A percentile compares a stretch with the other conserved stretches of the same genome.
Conservation (phyloP, 345 rosid species). For the Conringia planisiliqua region DNA sequence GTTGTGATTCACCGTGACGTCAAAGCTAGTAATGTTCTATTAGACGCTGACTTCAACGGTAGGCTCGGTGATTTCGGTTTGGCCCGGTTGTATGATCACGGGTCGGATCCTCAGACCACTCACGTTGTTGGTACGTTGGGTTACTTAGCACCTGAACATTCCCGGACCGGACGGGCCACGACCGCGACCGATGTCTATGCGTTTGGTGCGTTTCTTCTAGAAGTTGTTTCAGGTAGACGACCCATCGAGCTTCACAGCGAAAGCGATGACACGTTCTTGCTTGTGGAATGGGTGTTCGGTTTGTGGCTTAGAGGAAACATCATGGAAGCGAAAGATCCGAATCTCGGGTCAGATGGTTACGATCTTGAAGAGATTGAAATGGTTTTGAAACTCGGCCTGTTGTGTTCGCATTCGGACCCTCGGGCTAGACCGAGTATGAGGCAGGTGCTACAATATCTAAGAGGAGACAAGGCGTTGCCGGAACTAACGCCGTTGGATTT, state of each 20-base stretch:
- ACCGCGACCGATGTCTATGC: conserved; percentile 50
- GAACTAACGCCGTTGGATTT: conserved; percentile 19
- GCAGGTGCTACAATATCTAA: conserved; percentile 47
- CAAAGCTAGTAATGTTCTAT: conserved; percentile 57
- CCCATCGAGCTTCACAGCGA: conserved; percentile 36
- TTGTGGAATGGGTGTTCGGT: conserved; percentile 46
- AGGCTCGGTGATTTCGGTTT: conserved; percentile 66
- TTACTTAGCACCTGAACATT: conserved; percentile 63
- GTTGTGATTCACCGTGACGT: conserved; percentile 65
- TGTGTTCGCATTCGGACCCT: conserved; percentile 52
- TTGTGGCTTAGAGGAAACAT: conserved; percentile 38
- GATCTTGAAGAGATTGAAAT: conserved; percentile 44
- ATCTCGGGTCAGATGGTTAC: conserved; percentile 31
- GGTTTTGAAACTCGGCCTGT: conserved; percentile 56
- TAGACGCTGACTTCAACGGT: conserved; percentile 54
- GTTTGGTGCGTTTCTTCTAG: conserved; percentile 60
- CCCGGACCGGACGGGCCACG: conserved; percentile 51
- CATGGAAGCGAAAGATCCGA: conserved; percentile 44
- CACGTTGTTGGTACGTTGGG: conserved; percentile 57
- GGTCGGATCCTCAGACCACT: conserved; percentile 56
- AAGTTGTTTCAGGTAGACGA: conserved; percentile 57
- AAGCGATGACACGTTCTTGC: conserved; percentile 32
- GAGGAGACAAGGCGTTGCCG: conserved; percentile 33
- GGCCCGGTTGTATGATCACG: conserved; percentile 59
- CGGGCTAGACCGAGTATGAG: conserved; percentile 56